phyloP scores from a whole-genome alignment of 2,329 filamentous ascomycete genomes.

The Cryphonectria japonica region DNA sequence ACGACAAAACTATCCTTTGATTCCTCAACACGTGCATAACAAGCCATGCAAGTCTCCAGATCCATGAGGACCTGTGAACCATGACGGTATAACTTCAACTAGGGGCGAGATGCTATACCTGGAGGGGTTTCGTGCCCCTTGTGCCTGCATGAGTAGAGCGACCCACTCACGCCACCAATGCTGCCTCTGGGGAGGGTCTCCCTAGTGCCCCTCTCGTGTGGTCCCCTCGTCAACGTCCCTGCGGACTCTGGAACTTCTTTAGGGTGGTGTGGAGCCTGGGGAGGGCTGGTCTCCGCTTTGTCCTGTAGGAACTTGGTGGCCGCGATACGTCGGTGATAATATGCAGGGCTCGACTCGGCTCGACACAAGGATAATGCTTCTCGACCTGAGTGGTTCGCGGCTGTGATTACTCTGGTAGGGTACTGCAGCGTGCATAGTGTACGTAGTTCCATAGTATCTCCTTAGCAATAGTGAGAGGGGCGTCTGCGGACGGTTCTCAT shows the following conservation, averaged over 20 bases:
- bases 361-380: not conserved
- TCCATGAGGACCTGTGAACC: not conserved
- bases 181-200: not conserved
- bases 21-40: not conserved
- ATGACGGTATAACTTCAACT: not conserved
- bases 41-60: not conserved
- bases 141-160: conserved; percentile 1
- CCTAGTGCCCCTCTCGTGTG: not conserved
- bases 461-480: not conserved
- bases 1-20: not conserved
- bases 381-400: not conserved
- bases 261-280: conserved; percentile 1
- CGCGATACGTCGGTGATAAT: not conserved
- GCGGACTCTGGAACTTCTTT: conserved; percentile 2
- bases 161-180: not conserved
- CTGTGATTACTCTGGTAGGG: conserved; percentile 2
- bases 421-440: not conserved
- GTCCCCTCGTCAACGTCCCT: not conserved
- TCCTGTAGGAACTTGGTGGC: not conserved
- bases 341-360: conserved; percentile 6
- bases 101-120: not conserved
- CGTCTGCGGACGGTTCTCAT: not conserved
- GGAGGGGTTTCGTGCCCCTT: conserved; percentile 7
- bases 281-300: not conserved
- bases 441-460: not conserved